Evolutionary conservation across 140 eudicot species (phyloP), one percentile per base, ranked within the genome.

Genomic region (Stevia rebaudiana): DNA sequence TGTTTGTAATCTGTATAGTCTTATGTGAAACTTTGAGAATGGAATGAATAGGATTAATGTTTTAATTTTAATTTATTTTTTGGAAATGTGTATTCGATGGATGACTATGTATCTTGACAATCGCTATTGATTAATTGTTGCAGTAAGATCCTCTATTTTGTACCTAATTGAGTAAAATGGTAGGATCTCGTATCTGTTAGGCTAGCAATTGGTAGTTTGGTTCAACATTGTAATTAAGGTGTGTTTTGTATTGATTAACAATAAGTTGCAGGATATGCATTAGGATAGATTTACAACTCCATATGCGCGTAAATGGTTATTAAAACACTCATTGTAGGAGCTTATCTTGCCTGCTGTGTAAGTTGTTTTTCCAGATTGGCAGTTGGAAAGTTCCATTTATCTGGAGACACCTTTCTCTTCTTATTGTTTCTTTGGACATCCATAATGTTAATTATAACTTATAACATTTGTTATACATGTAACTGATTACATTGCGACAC

Each of bases 171-270:
- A 67, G 63, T 75, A 35, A 13, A 59, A 58, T 31, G 11, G 15
- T 19, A 39, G 37, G 71, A 68, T 68, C 59, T 61, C 21, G 43
- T 46, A 0, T 49, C 46, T 31, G 19, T 28, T 49, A 48, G 74
- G 59, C 22, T 65, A n/a, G 58, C 16, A 28, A 61, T 35, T 36
- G 54, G 40, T 18, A 16, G 55, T 24, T 67, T n/a, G 75, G 65
- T 15, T 19, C 65, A 15, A 70, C 75, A 68, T 75, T 75, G 66
- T 41, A 24, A 49, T 68, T 67, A 59, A 49, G 61, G 57, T 56
- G 76, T 35, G 12, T 4, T 30, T 54, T 44, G n/a, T 49, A 11
- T 47, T 56, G 68, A 30, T 30, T 39, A 25, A 22, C 60, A 35
- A 33, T 22, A 31, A 15, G 48, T 42, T 53, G 71, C 36, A 64